Evolutionary conservation across 768 basidiomycete genomes (phyloP), one percentile per base, ranked within the genome.

Genomic region (Lactifluus echinatus): DNA sequence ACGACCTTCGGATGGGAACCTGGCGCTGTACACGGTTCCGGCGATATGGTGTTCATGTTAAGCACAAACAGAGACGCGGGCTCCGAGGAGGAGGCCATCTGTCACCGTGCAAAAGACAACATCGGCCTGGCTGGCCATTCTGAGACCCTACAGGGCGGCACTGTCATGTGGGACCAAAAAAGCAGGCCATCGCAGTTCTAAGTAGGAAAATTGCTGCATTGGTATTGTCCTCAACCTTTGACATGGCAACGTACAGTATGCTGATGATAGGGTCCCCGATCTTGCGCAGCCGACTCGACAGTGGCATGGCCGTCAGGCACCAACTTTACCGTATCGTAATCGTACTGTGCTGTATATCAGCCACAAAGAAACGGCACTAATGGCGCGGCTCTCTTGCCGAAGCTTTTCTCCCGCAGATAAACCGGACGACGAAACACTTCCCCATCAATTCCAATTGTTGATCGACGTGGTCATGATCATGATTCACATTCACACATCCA

Each of bases 51-150:
- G 37, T 37, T 5, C 17, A 21, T 40, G n/a, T 40, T 40, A 17
- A 28, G 19, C 24, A 26, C 37, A 40, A 5, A 17, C 14, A 34
- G 21, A 47, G 8, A 46, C 46, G 26, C 21, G 54, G 28, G 39
- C n/a, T 53, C 56, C 56, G 56, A 57, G 51, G 56, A 53, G 37
- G 43, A 47, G 51, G 56, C 6, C 37, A 57, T 53, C 19, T 3
- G 39, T 40, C 39, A 23, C 56, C 51, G 51, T 1, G 8, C 14
- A 31, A 36, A 24, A 31, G 12, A 21, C 21, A 37, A 21, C 21
- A 46, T 46, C 34, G 46, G 23, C 48, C 14, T 10, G 8, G n/a
- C n/a, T 45, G 14, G 24, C 44, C 17, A 11, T 34, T 34, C 33
- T 34, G 12, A 34, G 10, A 42, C n/a, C 21, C 15, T 28, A 7